Base-by-base conservation (phyloP, 2,329 filamentous ascomycete species). In the Cladorrhinum sp. region DNA sequence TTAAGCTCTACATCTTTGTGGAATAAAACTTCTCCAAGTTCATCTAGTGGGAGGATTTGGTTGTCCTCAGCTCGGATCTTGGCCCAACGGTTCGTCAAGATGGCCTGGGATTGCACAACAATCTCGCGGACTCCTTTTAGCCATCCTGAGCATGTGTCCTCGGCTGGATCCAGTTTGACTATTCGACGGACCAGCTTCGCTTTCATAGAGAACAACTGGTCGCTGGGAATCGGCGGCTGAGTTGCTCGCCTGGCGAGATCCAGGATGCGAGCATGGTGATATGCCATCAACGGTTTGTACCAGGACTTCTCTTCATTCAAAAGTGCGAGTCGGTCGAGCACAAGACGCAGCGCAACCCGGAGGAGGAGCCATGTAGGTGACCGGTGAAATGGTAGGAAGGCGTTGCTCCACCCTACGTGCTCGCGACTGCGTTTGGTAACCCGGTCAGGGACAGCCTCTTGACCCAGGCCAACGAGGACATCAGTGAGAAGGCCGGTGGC, bases 301-400 rank as follows among this genome's bases (percentile, higher is more conserved):
- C 53, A 53, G 10, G 54, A 55, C 7, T 25, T 12, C 3, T 18
- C 6, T 13, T 5, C 36, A 18, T 41, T 25, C 0, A 8, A 16
- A 2, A 24, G 0, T 0, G 10, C n/a, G 20, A 24, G 23, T 9
- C 61, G 53, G n/a, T 65, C 60, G 9, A 68, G 50, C 10, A 65
- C 59, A 18, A 66, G 45, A 1, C 64, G 64, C n/a, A 66, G 16
- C 0, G 59, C 62, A 12, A 65, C 65, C 0, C 66, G 63, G n/a
- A 68, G 49, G 16, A 68, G 64, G 24, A 68, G 49, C 66, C 66
- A 68, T 2, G 59, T 60, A 1, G 62, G 51, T 2, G 63, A 68
- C 10, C 64, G 36, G 41, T 65, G 63, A 8, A 66, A 67, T 8
- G 64, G 57, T 1, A 57, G 22, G 1, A 16, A 29, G 9, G 58